Percentiles rank a stretch among this genome's conserved stretches.
Conservation (phyloP, 768 basidiomycete genomes). For the Boletales sp. region DNA sequence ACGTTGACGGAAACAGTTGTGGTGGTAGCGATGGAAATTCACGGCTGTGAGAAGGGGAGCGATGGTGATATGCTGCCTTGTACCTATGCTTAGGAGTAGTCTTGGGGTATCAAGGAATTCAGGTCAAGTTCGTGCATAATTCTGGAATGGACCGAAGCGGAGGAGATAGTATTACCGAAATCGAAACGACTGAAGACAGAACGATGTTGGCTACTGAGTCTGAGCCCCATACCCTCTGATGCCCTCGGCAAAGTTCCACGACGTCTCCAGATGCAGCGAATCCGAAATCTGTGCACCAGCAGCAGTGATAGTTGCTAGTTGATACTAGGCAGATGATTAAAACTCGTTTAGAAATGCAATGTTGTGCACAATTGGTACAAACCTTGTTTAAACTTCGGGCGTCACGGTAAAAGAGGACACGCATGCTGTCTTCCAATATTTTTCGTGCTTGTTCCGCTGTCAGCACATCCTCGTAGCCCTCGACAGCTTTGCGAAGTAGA, state of each 20-base stretch:
- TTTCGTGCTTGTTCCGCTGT: slow-evolving; percentile 75
- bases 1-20: neutral
- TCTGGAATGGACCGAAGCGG: neutral
- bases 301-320: slow-evolving; percentile 86
- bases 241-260: slow-evolving; percentile 91
- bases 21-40: neutral
- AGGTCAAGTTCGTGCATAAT: neutral
- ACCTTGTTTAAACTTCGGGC: slow-evolving; percentile 96
- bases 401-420: slow-evolving; percentile 94
- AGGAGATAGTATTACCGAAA: slow-evolving; percentile 6
- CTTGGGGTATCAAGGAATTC: neutral
- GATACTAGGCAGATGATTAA: slow-evolving; percentile 58
- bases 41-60: neutral
- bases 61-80: no score
- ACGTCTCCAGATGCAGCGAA: slow-evolving; percentile 67
- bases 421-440: slow-evolving; percentile 84
- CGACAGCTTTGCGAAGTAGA: slow-evolving; percentile 85
- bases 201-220: slow-evolving; percentile 54
- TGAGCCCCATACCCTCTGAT: slow-evolving; percentile 90
- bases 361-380: slow-evolving; percentile 11
- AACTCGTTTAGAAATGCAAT: neutral
- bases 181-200: neutral
- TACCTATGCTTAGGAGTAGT: neutral
- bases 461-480: slow-evolving; percentile 69
- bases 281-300: slow-evolving; percentile 78